These are phyloP conservation scores for Diaporthe aspalathi DNA, from an alignment of 2,329 filamentous ascomycete species.

Conservation along the genomic window DNA sequence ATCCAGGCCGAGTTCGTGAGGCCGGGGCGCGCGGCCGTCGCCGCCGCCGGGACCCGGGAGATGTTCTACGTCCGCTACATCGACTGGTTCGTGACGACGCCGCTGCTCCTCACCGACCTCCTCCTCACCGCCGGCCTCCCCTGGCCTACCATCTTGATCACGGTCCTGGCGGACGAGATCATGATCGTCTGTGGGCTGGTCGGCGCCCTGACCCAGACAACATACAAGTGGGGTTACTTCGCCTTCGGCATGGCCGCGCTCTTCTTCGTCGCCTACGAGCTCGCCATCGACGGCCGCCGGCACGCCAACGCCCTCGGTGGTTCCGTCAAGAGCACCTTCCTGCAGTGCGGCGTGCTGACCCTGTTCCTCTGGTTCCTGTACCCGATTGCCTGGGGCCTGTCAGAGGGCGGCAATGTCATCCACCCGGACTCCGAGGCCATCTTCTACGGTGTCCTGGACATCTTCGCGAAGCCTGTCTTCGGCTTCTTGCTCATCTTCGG, in stretches of 20 bases:
- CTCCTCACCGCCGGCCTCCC: conserved; percentile 73
- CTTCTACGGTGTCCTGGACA: conserved; percentile 76
- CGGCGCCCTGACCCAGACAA: conserved; percentile 70
- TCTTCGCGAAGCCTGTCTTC: conserved; percentile 74
- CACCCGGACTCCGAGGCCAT: conserved; percentile 74
- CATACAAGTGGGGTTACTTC: conserved; percentile 78
- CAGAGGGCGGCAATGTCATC: conserved; percentile 74
- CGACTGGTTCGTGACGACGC: conserved; percentile 73
- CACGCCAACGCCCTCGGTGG: conserved; percentile 66
- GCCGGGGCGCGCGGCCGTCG: conserved; percentile 53
- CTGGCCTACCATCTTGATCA: conserved; percentile 71
- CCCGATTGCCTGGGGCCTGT: conserved; percentile 72
- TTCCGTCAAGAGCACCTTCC: conserved; percentile 64
- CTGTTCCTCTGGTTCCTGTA: conserved; percentile 73
- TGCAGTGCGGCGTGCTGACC: conserved; percentile 68
- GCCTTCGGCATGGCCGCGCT: conserved; percentile 66
- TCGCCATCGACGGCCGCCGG: conserved; percentile 65
- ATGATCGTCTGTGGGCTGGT: conserved; percentile 77
- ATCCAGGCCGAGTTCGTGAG: conserved; percentile 70
- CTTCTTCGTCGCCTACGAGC: conserved; percentile 69
- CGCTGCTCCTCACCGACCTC: conserved; percentile 71
- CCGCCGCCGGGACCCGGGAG: conserved; percentile 65
- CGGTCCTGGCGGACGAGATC: conserved; percentile 71
- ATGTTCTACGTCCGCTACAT: conserved; percentile 77
- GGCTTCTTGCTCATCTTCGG: conserved; percentile 70